A percentile compares a stretch with the other conserved stretches of the same genome.
Conservation (phyloP, 441 rosid species). For the Populus hybrid region DNA sequence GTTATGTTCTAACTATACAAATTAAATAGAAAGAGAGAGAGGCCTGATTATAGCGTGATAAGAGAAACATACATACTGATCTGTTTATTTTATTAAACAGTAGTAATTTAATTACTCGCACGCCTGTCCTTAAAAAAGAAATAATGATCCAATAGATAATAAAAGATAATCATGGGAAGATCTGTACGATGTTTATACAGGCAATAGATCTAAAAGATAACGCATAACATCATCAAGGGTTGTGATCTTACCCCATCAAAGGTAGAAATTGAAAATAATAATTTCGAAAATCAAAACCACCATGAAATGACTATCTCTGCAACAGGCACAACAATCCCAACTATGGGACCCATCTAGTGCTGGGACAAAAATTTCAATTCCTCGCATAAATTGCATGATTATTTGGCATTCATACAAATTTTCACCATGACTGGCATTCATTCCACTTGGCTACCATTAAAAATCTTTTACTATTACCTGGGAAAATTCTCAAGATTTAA, state of each 20-base stretch:
- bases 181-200: too few relatives aligned
- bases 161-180: too few relatives aligned
- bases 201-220: neutral
- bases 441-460: neutral
- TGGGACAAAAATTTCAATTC: neutral
- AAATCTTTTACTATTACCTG: neutral
- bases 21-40: too few relatives aligned
- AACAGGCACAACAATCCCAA: neutral
- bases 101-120: too few relatives aligned
- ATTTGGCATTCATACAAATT: neutral
- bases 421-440: neutral
- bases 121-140: too few relatives aligned
- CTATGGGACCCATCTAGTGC: neutral
- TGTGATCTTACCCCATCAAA: neutral
- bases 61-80: neutral
- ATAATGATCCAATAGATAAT: too few relatives aligned
- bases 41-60: neutral
- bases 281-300: neutral
- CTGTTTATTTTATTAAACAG: neutral
- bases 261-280: neutral
- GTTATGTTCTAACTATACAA: too few relatives aligned
- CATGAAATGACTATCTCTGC: neutral
- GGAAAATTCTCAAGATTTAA: neutral
- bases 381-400: neutral
- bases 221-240: neutral